Base-by-base conservation (phyloP, 2,329 filamentous ascomycete genomes). In the Xylaria polymorpha region DNA sequence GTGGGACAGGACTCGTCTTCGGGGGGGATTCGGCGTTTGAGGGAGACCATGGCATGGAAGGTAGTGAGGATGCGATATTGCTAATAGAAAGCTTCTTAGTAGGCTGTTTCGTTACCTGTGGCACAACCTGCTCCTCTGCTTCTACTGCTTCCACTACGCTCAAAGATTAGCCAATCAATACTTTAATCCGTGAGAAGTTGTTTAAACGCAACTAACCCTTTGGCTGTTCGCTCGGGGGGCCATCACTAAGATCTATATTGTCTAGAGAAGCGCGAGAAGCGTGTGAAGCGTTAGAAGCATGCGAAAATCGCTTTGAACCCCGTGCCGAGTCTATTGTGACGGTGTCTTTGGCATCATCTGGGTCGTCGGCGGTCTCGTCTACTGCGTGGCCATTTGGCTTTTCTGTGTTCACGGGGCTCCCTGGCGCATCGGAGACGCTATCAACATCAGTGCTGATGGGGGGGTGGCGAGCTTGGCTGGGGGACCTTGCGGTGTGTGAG, bases 41-140 rank as follows among this genome's bases (percentile, higher is more conserved):
- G 46, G 90, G 87, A 20, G 88, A 90, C 91, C 91, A 93, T 68
- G 91, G 90, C 81, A 93, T 88, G 39, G 92, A 86, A 43, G 92
- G 91, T 60, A 96, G 85, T 55, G 87, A 89, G 64, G 88, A 91
- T 46, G 92, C 90, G 62, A 96, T 87, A 73, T 92, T 93, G 80
- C 90, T 89, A 44, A 89, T 84, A 51, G 89, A 90, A 58, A 90
- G 81, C 59, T 87, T 86, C 78, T 87, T 89, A 61, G 85, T 85
- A 20, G 85, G 78, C 55, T 79, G 78, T 61, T 83, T 82, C 59
- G 79, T 79, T 74, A 43, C 41, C 25, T 64, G 46, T 14, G 67
- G 77, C 57, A 65, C 81, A 74, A 70, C 58, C 51, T 68, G 75
- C 53, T 67, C 77, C 80, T 68, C 79, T 66, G 76, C 76, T 73